phyloP scores from a whole-genome alignment of 805 yeast genomes.

The Kazachstania bromeliacearum region DNA sequence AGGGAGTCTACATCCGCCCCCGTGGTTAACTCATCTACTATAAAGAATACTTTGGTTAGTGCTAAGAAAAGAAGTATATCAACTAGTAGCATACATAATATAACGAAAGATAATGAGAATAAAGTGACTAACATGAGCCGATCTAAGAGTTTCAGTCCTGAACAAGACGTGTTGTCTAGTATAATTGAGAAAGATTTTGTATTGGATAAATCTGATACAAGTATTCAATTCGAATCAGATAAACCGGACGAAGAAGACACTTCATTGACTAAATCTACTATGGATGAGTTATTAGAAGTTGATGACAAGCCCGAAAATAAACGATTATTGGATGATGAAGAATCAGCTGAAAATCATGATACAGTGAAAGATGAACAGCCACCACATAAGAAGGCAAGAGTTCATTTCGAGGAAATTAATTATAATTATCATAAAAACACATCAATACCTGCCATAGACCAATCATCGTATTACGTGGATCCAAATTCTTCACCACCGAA shows the following conservation, averaged over 20 bases:
- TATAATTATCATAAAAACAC: neutral
- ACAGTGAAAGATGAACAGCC: neutral
- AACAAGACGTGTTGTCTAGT: too few relatives aligned
- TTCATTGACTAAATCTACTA: too few relatives aligned
- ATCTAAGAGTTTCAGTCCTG: constrained; percentile 1
- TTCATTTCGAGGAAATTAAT: constrained; percentile 3
- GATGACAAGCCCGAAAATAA: too few relatives aligned
- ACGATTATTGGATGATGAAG: neutral
- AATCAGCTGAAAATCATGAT: neutral
- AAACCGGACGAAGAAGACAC: too few relatives aligned
- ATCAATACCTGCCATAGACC: neutral
- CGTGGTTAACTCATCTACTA: neutral
- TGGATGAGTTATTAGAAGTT: too few relatives aligned
- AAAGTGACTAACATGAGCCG: neutral
- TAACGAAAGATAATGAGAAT: neutral
- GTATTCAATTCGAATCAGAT: too few relatives aligned
- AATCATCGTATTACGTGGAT: constrained; percentile 1
- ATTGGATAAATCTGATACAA: too few relatives aligned
- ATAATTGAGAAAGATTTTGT: too few relatives aligned
- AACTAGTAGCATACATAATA: constrained; percentile 2
- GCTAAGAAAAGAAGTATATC: constrained; percentile 3
- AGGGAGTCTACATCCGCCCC: neutral
- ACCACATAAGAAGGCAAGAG: constrained; percentile 1
- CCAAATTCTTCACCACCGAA: constrained; percentile 5
- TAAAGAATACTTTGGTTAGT: neutral